phyloP scores from a whole-genome alignment of 495 filamentous ascomycete species.

The Bathelium albidoporum region DNA sequence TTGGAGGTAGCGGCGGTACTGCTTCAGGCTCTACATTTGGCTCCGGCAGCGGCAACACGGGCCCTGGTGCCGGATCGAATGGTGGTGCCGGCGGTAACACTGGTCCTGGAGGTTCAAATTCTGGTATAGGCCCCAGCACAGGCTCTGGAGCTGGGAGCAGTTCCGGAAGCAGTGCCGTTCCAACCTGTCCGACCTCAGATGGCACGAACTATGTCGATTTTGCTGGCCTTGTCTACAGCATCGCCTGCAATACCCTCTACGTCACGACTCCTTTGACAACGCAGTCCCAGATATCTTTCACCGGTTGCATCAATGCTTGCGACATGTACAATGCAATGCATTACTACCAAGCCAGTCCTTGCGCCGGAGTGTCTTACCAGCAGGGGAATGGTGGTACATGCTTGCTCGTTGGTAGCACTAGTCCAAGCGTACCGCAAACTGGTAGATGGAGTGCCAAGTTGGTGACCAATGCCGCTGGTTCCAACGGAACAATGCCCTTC shows the following conservation, averaged over 20 bases:
- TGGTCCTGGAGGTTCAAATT: not conserved
- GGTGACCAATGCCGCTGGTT: not conserved
- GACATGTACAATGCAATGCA: slow-evolving; percentile 18
- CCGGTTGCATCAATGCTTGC: slow-evolving; percentile 14
- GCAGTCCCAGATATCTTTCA: slow-evolving; percentile 7
- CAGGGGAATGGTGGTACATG: not conserved
- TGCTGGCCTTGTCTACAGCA: slow-evolving; percentile 14
- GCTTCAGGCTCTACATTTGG: not conserved
- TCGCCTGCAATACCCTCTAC: slow-evolving; percentile 14
- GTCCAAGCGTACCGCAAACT: not conserved
- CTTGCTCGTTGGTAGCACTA: not conserved
- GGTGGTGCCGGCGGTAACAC: not conserved
- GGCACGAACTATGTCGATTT: slow-evolving; percentile 4
- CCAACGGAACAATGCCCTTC: not conserved
- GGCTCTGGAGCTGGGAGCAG: slow-evolving; percentile 6
- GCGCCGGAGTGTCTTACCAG: slow-evolving; percentile 8
- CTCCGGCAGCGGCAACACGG: slow-evolving; percentile 2
- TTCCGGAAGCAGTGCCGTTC: slow-evolving; percentile 5
- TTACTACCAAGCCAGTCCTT: slow-evolving; percentile 10
- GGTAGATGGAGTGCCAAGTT: not conserved
- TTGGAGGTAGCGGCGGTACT: not conserved
- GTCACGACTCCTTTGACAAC: slow-evolving; percentile 8
- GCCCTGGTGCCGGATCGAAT: not conserved
- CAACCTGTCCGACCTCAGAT: slow-evolving; percentile 10
- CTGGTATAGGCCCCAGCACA: not conserved